Conservation (phyloP, 2,329 filamentous ascomycete genomes). For the Tolypocladium cylindrosporum region DNA sequence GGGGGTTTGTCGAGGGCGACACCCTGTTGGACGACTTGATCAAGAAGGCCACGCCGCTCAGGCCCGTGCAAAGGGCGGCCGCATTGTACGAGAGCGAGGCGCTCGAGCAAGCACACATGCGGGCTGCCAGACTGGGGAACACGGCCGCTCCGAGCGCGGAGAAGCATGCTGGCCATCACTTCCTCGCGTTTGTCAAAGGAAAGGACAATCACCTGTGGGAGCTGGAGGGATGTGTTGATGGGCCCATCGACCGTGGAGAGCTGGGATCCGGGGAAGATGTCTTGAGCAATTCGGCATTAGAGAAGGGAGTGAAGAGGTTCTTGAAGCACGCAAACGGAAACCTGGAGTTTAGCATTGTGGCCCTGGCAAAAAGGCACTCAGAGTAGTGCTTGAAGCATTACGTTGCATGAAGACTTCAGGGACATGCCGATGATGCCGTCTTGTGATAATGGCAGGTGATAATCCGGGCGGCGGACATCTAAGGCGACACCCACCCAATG, state of each 20-base stretch:
- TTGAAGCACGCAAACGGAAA: constrained; percentile 26
- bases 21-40: constrained; percentile 51
- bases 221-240: constrained; percentile 65
- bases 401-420: background rate
- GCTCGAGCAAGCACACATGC: constrained; percentile 64
- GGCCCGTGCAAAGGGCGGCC: constrained; percentile 51
- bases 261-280: constrained; percentile 49
- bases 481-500: background rate
- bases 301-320: constrained; percentile 41
- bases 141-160: constrained; percentile 53
- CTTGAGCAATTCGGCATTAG: constrained; percentile 57
- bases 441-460: background rate
- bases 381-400: background rate
- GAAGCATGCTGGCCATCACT: constrained; percentile 60
- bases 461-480: background rate
- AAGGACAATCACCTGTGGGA: constrained; percentile 63
- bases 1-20: constrained; percentile 39
- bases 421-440: background rate
- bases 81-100: constrained; percentile 61
- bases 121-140: constrained; percentile 58
- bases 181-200: constrained; percentile 69
- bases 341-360: constrained; percentile 28
- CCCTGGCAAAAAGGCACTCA: constrained; percentile 15
- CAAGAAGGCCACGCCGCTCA: constrained; percentile 48
- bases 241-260: constrained; percentile 57